Evolutionary conservation across 2,329 filamentous ascomycete species (phyloP), one percentile per base, ranked within the genome.

Genomic region (Bertia moriformis): DNA sequence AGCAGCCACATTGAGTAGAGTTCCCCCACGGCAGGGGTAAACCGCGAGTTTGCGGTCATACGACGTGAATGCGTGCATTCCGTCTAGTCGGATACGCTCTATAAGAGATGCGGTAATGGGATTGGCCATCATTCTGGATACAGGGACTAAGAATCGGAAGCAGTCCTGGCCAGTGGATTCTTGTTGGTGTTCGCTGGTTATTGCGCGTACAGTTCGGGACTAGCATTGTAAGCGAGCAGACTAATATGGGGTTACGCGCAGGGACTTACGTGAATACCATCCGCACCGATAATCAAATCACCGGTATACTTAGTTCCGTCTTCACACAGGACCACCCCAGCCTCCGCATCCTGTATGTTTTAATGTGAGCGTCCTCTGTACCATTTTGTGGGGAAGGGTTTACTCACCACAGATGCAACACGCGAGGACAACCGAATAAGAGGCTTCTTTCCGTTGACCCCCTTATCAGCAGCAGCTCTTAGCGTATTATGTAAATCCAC

Each of bases 261-360:
- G n/a, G n/a, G 36, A 42, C 40, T n/a, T 44, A 42, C 38, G 41
- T 63, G 61, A 14, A 63, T 48, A 4, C 65, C 65, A 44, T 69
- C 65, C 2, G 65, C 63, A 3, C 57, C 62, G 24, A 68, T 50
- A 14, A 67, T 53, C 2, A 66, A 41, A 41, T 67, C 61, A 41
- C 41, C 4, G 62, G 45, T 1, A 46, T 49, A 3, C 58, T 49
- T 0, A 51, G 51, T 0, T 54, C 49, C 13, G 39, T 39, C 2
- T 44, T 45, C 1, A 51, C 39, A 20, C 55, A 39, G 51, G 57
- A 29, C 17, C 10, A 32, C 7, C 14, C 18, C 10, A 14, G 38
- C 18, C 18, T 18, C 20, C 3, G 14, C 17, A 37, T n/a, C 14
- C 20, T 36, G 7, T n/a, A n/a, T n/a, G n/a, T n/a, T n/a, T n/a